These are phyloP conservation scores for Aspergillus mulundensis DNA, from an alignment of 495 filamentous ascomycete species.

Conservation along the genomic window DNA sequence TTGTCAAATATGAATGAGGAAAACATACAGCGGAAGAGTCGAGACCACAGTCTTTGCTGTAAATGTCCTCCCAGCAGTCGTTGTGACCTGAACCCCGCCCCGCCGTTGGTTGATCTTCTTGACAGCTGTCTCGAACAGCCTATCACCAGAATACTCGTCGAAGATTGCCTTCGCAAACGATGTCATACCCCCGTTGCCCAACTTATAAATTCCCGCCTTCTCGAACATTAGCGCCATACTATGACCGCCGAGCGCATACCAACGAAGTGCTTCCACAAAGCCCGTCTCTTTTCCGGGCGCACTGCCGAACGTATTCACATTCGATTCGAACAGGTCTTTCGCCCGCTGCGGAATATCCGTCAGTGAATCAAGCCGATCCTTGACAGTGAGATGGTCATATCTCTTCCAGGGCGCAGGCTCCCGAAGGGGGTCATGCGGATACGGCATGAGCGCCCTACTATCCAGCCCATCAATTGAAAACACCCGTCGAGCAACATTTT, in stretches of 20 bases:
- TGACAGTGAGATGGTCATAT: constrained; percentile 12
- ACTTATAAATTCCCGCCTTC: constrained; percentile 11
- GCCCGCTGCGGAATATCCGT: background rate
- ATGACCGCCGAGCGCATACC: constrained; percentile 8
- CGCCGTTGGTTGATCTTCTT: background rate
- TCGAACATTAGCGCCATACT: background rate
- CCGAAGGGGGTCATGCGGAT: constrained; percentile 9
- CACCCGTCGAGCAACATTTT: constrained; percentile 5
- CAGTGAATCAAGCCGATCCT: constrained; percentile 12
- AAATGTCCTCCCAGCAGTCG: background rate
- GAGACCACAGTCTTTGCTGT: background rate
- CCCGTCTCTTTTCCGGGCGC: constrained; percentile 12
- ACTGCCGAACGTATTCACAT: background rate
- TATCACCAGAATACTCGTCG: background rate
- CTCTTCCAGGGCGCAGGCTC: constrained; percentile 11
- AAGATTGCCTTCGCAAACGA: constrained; percentile 16
- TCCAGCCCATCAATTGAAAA: constrained; percentile 14
- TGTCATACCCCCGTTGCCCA: constrained; percentile 15
- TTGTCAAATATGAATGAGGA: background rate
- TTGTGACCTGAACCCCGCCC: background rate
- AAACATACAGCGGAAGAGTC: constrained; percentile 13
- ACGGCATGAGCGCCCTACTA: constrained; percentile 17
- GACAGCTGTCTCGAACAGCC: background rate
- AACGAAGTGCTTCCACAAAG: constrained; percentile 21
- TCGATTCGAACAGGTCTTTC: constrained; percentile 15